Percentiles rank a stretch among this genome's conserved stretches.
These are phyloP conservation scores for Oryza officinalis DNA, from an alignment of 176 grass and related monocot genomes.

Conservation along the genomic window DNA sequence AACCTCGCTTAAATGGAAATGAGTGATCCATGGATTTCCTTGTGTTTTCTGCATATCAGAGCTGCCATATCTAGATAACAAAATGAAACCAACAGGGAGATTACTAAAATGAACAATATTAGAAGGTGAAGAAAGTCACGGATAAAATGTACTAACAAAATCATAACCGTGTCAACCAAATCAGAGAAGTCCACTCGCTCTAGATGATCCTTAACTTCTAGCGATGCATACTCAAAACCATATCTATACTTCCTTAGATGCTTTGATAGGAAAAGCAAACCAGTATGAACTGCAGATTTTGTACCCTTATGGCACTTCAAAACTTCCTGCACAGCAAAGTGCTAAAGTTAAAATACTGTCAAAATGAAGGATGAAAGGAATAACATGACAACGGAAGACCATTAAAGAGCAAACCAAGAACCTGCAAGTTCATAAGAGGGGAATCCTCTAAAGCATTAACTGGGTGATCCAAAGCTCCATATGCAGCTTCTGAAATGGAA, in stretches of 20 bases:
- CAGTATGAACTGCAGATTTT: slow-evolving; percentile 48
- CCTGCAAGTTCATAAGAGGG: slow-evolving; percentile 85
- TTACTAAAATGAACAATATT: slow-evolving; percentile 31
- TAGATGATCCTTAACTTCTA: slow-evolving; percentile 86
- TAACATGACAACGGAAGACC: not conserved
- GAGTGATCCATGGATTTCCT: slow-evolving; percentile 63
- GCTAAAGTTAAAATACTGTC: slow-evolving; percentile 1
- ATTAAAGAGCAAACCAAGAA: slow-evolving; percentile 37
- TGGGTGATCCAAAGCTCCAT: slow-evolving; percentile 87
- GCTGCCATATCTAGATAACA: slow-evolving; percentile 54
- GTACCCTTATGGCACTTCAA: slow-evolving; percentile 73
- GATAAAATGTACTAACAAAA: slow-evolving; percentile 63
- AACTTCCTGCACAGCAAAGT: slow-evolving; percentile 62
- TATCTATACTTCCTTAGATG: slow-evolving; percentile 73
- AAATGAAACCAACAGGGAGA: slow-evolving; percentile 25
- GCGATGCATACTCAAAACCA: slow-evolving; percentile 79
- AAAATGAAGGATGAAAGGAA: slow-evolving; percentile 9
- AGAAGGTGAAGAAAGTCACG: slow-evolving; percentile 29
- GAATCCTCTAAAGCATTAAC: slow-evolving; percentile 74
- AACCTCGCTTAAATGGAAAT: slow-evolving; percentile 94
- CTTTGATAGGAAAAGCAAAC: slow-evolving; percentile 70
- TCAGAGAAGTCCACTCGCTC: slow-evolving; percentile 74
- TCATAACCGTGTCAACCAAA: slow-evolving; percentile 73
- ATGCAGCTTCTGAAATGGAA: slow-evolving; percentile 95
- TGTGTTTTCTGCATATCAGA: slow-evolving; percentile 38